These are phyloP conservation scores for Epichloe bromicola DNA, from an alignment of 2,329 filamentous ascomycete species.

Conservation along the genomic window DNA sequence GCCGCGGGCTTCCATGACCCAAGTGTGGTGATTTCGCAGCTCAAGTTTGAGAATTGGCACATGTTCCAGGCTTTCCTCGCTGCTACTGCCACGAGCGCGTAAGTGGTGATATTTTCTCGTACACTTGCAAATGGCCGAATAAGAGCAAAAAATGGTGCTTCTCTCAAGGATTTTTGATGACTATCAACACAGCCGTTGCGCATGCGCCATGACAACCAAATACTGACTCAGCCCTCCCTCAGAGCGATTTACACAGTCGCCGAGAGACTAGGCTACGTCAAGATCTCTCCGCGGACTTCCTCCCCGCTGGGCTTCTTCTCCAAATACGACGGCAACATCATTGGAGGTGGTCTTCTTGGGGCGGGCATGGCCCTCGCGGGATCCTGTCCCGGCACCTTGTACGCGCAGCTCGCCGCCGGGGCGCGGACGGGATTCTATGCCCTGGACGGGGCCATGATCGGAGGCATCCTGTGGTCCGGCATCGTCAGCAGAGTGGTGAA, in stretches of 20 bases:
- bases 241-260: conserved; percentile 33
- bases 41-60: conserved; percentile 47
- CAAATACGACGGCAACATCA: conserved; percentile 48
- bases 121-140: no score
- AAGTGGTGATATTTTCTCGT: conserved; percentile 17
- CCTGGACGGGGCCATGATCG: conserved; percentile 40
- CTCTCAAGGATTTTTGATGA: no score
- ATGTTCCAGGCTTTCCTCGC: conserved; percentile 54
- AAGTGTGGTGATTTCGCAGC: conserved; percentile 45
- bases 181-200: no score
- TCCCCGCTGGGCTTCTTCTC: conserved; percentile 40
- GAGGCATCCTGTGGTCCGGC: conserved; percentile 40
- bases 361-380: conserved; percentile 54
- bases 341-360: conserved; percentile 49
- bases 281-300: conserved; percentile 33
- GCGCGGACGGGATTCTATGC: conserved; percentile 38
- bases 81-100: conserved; percentile 50
- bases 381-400: conserved; percentile 52
- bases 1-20: conserved; percentile 48
- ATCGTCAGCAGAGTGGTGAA: conserved; percentile 25
- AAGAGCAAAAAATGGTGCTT: no score
- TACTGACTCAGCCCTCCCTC: background rate
- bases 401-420: conserved; percentile 45
- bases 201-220: no score
- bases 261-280: conserved; percentile 29